A percentile compares a stretch with the other conserved stretches of the same genome.
Conservation (phyloP, 2,329 filamentous ascomycete species). For the Diplodia corticola region DNA sequence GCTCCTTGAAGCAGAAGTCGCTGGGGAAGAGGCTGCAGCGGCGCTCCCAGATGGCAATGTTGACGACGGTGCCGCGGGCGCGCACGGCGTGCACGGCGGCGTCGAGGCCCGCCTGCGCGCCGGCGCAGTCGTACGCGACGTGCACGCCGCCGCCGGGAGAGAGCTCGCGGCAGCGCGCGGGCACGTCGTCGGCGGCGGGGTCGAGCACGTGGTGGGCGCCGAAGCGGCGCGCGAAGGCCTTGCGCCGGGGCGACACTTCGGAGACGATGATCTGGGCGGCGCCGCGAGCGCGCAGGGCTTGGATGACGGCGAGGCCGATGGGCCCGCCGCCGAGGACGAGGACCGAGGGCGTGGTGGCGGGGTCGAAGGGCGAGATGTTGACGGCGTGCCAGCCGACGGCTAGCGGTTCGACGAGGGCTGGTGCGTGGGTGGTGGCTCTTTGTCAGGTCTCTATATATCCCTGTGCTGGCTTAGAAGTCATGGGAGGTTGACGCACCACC, state of each 20-base stretch:
- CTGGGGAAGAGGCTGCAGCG: conserved; percentile 52
- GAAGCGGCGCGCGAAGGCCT: conserved; percentile 52
- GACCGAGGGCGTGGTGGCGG: conserved; percentile 41
- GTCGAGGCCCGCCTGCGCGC: conserved; percentile 54
- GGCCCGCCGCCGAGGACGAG: conserved; percentile 56
- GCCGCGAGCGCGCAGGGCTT: conserved; percentile 47
- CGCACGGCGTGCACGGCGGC: conserved; percentile 51
- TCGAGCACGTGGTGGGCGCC: conserved; percentile 56
- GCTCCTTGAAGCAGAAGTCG: conserved; percentile 54
- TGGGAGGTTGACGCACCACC: conserved; percentile 35
- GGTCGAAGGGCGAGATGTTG: conserved; percentile 51
- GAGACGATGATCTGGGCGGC: conserved; percentile 55
- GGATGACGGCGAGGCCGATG: conserved; percentile 54
- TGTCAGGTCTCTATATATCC: background rate
- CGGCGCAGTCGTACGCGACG: conserved; percentile 55
- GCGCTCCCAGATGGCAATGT: conserved; percentile 59
- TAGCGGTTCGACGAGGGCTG: conserved; percentile 55
- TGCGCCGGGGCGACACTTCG: conserved; percentile 51
- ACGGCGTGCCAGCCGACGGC: conserved; percentile 60
- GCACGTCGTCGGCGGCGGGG: conserved; percentile 51
- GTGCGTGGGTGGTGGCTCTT: background rate
- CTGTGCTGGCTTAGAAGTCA: background rate
- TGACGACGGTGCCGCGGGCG: conserved; percentile 54
- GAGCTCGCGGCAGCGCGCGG: conserved; percentile 45
- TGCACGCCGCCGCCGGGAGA: conserved; percentile 49